Base-by-base conservation (phyloP, 305 asterid genomes). In the Salvia sclarea region DNA sequence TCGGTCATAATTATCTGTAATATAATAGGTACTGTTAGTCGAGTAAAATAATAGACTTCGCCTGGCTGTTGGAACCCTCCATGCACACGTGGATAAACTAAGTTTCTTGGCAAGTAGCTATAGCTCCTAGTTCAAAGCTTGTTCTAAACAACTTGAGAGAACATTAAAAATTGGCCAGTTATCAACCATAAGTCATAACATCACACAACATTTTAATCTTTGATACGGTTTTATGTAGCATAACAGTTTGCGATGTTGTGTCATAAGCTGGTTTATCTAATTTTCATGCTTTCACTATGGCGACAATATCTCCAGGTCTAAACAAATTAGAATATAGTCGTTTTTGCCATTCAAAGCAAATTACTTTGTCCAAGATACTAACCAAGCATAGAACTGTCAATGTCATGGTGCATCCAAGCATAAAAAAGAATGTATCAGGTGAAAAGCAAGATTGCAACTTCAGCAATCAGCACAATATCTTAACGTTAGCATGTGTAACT, bases 1-100 rank as follows among this genome's bases (percentile, higher is more conserved):
- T 79, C 60, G 86, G 83, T 92, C 98, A 76, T 79, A 89, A 70
- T 80, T 81, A 73, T 88, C 98, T 92, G 96, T 80, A 86, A 68
- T 47, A 64, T 20, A 56, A 73, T 20, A 38, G 49, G 58, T 31
- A 61, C 16, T 20, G 67, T 44, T 62, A 70, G 73, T 44, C 30
- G 25, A 66, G 63, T 55, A 66, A 41, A 9, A 6, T 5, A 53
- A 11, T 21, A 68, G 61, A 54, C 52, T 55, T 59, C 28, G 28
- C 52, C 21, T 43, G 41, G 61, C 48, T 12, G 50, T 33, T 37
- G n/a, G n/a, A n/a, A n/a, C n/a, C n/a, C n/a, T n/a, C n/a, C n/a
- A n/a, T n/a, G n/a, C n/a, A n/a, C n/a, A n/a, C n/a, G 9, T 13
- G n/a, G 35, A 66, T 18, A 33, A 35, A 11, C 8, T 24, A 33